A percentile compares a stretch with the other conserved stretches of the same genome.
Conservation (phyloP, 2,329 filamentous ascomycete species). For the Apiospora rasikravindrae region DNA sequence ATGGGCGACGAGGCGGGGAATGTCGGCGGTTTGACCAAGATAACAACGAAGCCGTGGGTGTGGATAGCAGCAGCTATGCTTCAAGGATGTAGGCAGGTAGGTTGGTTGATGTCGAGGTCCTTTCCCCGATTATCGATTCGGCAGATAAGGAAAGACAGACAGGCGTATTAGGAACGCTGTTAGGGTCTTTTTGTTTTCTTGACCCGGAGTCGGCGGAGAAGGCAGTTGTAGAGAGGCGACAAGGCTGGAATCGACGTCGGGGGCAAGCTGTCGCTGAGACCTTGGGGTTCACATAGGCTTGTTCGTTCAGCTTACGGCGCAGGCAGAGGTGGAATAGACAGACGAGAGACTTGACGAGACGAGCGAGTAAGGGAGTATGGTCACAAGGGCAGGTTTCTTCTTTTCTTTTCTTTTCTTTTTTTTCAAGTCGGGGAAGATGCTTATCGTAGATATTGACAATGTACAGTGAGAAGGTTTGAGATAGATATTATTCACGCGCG, state of each 20-base stretch:
- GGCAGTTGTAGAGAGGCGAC: not conserved
- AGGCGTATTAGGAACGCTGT: not conserved
- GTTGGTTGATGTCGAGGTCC: not conserved
- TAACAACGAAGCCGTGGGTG: not conserved
- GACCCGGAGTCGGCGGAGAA: not conserved
- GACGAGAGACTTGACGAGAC: not conserved
- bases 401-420: too few relatives aligned
- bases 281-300: not conserved
- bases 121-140: not conserved
- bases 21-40: not conserved
- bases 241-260: not conserved
- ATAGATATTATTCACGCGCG: not conserved
- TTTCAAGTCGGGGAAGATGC: not conserved
- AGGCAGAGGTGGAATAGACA: not conserved
- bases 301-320: slow-evolving; percentile 1
- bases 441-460: not conserved
- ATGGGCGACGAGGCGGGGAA: not conserved
- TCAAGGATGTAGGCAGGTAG: not conserved
- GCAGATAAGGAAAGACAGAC: not conserved
- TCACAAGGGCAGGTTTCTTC: not conserved
- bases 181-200: not conserved
- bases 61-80: not conserved
- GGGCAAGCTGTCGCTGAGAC: not conserved
- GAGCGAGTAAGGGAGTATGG: not conserved
- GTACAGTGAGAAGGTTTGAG: slow-evolving; percentile 12